These are phyloP conservation scores for Gymnopilus dilepis DNA, from an alignment of 768 basidiomycete genomes.

Conservation along the genomic window DNA sequence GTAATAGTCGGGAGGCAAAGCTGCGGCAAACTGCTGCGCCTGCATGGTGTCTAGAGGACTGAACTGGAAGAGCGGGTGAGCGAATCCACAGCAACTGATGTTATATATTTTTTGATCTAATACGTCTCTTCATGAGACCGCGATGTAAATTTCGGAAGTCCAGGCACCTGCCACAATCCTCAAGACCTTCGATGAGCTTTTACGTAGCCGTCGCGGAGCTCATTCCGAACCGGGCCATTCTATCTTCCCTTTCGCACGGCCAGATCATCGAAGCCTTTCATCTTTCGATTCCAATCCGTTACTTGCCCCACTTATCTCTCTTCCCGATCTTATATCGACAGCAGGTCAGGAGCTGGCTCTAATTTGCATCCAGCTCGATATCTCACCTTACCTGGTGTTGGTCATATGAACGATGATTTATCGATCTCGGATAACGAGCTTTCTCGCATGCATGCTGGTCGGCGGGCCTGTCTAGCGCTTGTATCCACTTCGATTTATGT, in stretches of 20 bases:
- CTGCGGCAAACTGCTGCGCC: slow-evolving; percentile 38
- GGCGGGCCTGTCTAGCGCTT: slow-evolving; percentile 14
- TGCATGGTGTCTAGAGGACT: slow-evolving; percentile 39
- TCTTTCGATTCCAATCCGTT: slow-evolving; percentile 10
- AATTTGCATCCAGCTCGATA: slow-evolving; percentile 11
- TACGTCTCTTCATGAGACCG: slow-evolving; percentile 46
- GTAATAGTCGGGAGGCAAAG: slow-evolving; percentile 38
- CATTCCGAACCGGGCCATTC: slow-evolving; percentile 39
- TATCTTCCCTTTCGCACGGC: slow-evolving; percentile 38
- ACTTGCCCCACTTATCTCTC: slow-evolving; percentile 3
- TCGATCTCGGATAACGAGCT: background rate
- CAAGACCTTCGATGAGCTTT: slow-evolving; percentile 45
- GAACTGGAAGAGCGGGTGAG: slow-evolving; percentile 41
- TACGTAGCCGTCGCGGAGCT: slow-evolving; percentile 52
- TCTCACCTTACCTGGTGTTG: slow-evolving; percentile 10
- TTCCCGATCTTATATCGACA: slow-evolving; percentile 23
- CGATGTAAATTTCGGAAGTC: slow-evolving; percentile 48
- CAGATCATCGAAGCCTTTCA: slow-evolving; percentile 32
- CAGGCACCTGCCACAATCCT: slow-evolving; percentile 50
- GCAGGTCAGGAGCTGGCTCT: slow-evolving; percentile 15
- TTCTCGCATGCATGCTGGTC: slow-evolving; percentile 10
- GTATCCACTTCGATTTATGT: slow-evolving; percentile 17
- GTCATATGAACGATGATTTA: slow-evolving; percentile 8
- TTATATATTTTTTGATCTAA: slow-evolving; percentile 55
- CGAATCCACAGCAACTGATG: slow-evolving; percentile 35